These are phyloP conservation scores for Ceratocystis cubensis DNA, from an alignment of 2,329 filamentous ascomycete species.

Conservation along the genomic window DNA sequence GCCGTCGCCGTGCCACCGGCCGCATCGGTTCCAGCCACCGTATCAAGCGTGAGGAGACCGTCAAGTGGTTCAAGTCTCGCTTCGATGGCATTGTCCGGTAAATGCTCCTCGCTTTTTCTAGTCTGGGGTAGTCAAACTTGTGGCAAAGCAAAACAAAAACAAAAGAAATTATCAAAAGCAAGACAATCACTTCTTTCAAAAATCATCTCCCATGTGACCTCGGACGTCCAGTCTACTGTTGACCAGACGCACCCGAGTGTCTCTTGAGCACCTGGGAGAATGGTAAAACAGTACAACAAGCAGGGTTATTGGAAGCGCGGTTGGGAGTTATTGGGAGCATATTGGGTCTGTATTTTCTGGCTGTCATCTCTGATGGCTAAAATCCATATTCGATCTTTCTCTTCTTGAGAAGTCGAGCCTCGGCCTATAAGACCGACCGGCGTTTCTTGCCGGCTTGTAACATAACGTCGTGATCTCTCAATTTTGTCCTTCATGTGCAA, in stretches of 20 bases:
- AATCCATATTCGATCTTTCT: slow-evolving; percentile 43
- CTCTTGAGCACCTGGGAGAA: slow-evolving; percentile 17
- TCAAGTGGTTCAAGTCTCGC: slow-evolving; percentile 87
- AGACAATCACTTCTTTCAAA: slow-evolving; percentile 21
- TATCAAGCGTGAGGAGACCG: slow-evolving; percentile 87
- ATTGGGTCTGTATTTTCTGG: slow-evolving; percentile 27
- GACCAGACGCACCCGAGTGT: slow-evolving; percentile 19
- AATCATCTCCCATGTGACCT: slow-evolving; percentile 20
- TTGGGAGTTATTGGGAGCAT: slow-evolving; percentile 26
- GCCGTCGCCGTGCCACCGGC: slow-evolving; percentile 82
- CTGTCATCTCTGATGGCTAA: slow-evolving; percentile 33
- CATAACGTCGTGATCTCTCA: slow-evolving; percentile 18
- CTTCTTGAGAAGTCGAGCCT: slow-evolving; percentile 38
- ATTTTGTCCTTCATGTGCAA: slow-evolving; percentile 16
- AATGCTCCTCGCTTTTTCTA: slow-evolving; percentile 32
- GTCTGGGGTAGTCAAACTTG: too few relatives aligned
- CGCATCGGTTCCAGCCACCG: slow-evolving; percentile 77
- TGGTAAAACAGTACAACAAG: slow-evolving; percentile 25
- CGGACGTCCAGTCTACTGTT: slow-evolving; percentile 17
- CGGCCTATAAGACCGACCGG: slow-evolving; percentile 66
- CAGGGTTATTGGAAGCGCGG: slow-evolving; percentile 21
- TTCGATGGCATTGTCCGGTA: slow-evolving; percentile 99
- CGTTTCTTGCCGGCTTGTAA: slow-evolving; percentile 49
- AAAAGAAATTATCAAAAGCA: slow-evolving; percentile 16
- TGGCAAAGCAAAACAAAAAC: slow-evolving; percentile 18